Base-by-base conservation (phyloP, 2,329 filamentous ascomycete genomes). In the Neoscytalidium dimidiatum region DNA sequence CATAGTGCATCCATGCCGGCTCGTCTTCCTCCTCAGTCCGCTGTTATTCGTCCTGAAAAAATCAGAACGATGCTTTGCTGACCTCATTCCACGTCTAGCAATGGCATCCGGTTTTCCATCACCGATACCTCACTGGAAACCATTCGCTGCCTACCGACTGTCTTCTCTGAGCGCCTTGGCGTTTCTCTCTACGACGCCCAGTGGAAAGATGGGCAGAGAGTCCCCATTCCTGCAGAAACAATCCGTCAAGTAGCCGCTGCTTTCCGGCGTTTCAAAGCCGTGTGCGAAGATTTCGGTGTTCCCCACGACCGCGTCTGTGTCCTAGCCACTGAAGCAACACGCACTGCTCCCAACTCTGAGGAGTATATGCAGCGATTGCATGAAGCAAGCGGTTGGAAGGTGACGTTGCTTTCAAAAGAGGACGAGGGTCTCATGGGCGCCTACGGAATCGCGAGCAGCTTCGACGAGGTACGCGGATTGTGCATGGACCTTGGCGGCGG, bases 51-150 rank as follows among this genome's bases (percentile, higher is more conserved):
- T n/a, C n/a, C n/a, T n/a, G n/a, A n/a, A n/a, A n/a, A n/a, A n/a
- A n/a, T n/a, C n/a, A n/a, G n/a, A n/a, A n/a, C n/a, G n/a, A n/a
- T n/a, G n/a, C n/a, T n/a, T n/a, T n/a, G n/a, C n/a, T n/a, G n/a
- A n/a, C n/a, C n/a, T n/a, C 28, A 23, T n/a, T n/a, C 29, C 21
- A 4, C 21, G 17, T n/a, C n/a, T 65, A 92, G 92, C 82, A 97
- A 97, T 81, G 94, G 93, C 71, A 94, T 97, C 71, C 92, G 94
- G 64, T 96, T 96, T 82, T 94, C 92, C 49, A 92, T 97, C 72
- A 92, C 92, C 8, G 88, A 92, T 69, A 84, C 96, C n/a, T 85
- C 88, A 3, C 88, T 90, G 23, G 86, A 88, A 3, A 86, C 82
- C 43, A 84, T 90, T 26, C 90, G 93, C 26, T 86, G 93, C 26